Percentiles rank a stretch among this genome's conserved stretches.
Evolutionary conservation across 768 basidiomycete species (phyloP).

Genomic region (Serendipita sp.): DNA sequence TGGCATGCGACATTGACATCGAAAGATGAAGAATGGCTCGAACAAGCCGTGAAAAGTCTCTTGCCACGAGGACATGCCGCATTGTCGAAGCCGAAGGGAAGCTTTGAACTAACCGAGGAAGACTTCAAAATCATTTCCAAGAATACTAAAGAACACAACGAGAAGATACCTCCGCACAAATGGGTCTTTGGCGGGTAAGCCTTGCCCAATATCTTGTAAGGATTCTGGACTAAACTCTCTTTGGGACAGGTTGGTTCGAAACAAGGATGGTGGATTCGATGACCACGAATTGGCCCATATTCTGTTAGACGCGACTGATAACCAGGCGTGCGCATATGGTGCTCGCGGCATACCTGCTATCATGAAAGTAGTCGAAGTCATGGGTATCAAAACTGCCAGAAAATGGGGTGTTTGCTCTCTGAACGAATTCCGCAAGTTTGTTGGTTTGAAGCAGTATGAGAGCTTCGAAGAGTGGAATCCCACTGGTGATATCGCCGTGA

Average conservation of each 20-base stretch:
- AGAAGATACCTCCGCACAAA: background rate
- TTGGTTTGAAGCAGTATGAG: conserved; percentile 15
- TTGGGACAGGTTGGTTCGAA: conserved; percentile 36
- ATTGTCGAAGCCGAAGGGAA: background rate
- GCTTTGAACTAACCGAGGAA: background rate
- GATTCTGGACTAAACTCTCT: background rate
- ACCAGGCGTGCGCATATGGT: conserved; percentile 43
- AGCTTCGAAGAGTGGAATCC: conserved; percentile 24
- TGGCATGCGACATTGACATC: conserved; percentile 53
- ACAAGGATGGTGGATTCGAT: conserved; percentile 43
- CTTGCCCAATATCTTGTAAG: background rate
- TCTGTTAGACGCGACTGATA: conserved; percentile 44
- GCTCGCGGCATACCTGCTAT: conserved; percentile 54
- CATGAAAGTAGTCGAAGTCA: conserved; percentile 49
- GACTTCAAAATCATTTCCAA: background rate
- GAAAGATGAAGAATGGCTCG: conserved; percentile 43
- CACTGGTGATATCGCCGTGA: conserved; percentile 22
- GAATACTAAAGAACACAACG: background rate
- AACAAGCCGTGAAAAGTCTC: conserved; percentile 29
- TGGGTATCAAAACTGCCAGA: conserved; percentile 51
- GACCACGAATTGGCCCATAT: conserved; percentile 48
- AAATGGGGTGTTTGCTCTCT: conserved; percentile 50
- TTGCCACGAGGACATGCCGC: conserved; percentile 31
- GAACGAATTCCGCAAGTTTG: conserved; percentile 32
- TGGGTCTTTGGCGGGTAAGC: background rate